phyloP scores from a whole-genome alignment of 805 yeast genomes.

The Yamadazyma ubonensis region DNA sequence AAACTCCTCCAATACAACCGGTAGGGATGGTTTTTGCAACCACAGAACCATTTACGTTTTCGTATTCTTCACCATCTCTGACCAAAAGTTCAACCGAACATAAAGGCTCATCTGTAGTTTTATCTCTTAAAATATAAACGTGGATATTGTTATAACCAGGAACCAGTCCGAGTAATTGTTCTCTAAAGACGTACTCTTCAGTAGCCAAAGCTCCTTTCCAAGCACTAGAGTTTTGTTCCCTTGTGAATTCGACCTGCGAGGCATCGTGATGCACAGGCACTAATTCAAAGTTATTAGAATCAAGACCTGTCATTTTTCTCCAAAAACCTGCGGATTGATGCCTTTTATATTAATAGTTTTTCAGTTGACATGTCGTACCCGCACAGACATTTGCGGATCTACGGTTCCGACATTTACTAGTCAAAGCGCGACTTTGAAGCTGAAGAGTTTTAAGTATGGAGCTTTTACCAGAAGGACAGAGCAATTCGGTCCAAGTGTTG shows the following conservation, averaged over 20 bases:
- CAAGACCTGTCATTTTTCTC: constrained; percentile 2
- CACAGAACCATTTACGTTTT: constrained; percentile 11
- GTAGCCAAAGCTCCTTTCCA: constrained; percentile 38
- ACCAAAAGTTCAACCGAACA: constrained; percentile 37
- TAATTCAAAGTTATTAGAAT: constrained; percentile 15
- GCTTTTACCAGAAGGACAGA: constrained; percentile 55
- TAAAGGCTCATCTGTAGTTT: constrained; percentile 20
- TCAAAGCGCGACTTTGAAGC: no score
- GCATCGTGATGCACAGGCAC: constrained; percentile 23
- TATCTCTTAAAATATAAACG: constrained; percentile 26
- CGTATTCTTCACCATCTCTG: constrained; percentile 29
- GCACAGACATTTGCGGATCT: background rate
- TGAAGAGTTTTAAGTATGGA: constrained; percentile 33
- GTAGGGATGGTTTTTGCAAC: constrained; percentile 12
- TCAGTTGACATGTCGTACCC: no score
- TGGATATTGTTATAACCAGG: constrained; percentile 10
- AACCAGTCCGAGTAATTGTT: constrained; percentile 26
- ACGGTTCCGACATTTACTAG: no score
- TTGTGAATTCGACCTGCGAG: constrained; percentile 27
- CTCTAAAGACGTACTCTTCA: constrained; percentile 37
- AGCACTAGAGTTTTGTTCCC: constrained; percentile 31
- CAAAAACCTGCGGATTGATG: background rate
- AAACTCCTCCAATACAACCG: constrained; percentile 45
- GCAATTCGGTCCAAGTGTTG: constrained; percentile 57
- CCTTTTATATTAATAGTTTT: background rate